A percentile compares a stretch with the other conserved stretches of the same genome.
Evolutionary conservation across 2,329 filamentous ascomycete species (phyloP).

Genomic region (Talaromyces sp.): DNA sequence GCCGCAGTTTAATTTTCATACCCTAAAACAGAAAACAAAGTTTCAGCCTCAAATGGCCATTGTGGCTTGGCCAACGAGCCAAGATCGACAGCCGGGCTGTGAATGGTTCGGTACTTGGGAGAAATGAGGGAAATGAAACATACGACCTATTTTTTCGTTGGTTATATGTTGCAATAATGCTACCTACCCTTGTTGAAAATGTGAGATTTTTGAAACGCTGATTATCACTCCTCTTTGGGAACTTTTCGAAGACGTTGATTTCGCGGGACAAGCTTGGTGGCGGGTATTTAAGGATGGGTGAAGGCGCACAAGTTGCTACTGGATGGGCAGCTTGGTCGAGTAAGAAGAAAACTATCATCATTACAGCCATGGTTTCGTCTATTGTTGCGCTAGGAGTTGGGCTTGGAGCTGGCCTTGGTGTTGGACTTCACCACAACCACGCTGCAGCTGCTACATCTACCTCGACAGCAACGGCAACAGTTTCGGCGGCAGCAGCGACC

Average conservation of each 20-base stretch:
- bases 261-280: neutral
- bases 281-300: neutral
- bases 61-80: conserved; percentile 3
- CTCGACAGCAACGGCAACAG: neutral
- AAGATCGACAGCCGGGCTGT: neutral
- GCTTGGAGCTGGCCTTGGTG: neutral
- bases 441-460: neutral
- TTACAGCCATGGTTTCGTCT: neutral
- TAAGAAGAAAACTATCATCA: neutral
- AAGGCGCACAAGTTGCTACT: neutral
- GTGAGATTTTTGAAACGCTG: neutral
- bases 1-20: neutral
- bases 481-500: neutral
- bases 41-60: neutral
- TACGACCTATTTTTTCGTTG: neutral
- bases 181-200: neutral
- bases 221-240: neutral
- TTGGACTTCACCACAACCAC: neutral
- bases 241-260: neutral
- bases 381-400: neutral
- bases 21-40: neutral
- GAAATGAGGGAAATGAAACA: neutral
- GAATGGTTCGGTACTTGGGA: neutral
- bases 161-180: neutral
- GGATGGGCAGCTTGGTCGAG: neutral